Evolutionary conservation across 306 rosid genomes (phyloP).

Genomic region (Comarum palustre): DNA sequence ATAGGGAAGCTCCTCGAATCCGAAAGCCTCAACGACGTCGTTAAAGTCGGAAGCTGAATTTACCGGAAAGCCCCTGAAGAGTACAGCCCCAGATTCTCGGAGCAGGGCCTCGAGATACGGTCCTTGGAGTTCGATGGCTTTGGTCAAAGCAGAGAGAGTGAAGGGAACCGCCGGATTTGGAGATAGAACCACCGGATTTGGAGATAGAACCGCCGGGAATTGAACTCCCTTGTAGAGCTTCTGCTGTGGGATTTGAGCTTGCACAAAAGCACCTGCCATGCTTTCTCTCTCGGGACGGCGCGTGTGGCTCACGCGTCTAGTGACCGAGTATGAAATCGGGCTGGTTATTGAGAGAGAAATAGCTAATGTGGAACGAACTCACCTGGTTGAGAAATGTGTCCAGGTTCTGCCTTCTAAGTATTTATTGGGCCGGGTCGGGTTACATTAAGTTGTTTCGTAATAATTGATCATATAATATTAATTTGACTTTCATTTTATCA

Average conservation of each 20-base stretch:
- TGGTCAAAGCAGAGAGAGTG: conserved; percentile 28
- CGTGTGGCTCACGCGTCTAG: neutral
- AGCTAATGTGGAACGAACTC: neutral
- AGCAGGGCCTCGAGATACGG: conserved; percentile 46
- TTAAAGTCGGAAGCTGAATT: conserved; percentile 65
- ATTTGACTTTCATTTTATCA: too few relatives aligned
- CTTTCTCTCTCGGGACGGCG: neutral
- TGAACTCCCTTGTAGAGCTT: conserved; percentile 47
- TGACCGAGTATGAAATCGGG: neutral
- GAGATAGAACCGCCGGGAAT: too few relatives aligned
- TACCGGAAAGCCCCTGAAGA: conserved; percentile 56
- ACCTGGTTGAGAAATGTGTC: neutral
- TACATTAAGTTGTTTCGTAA: too few relatives aligned
- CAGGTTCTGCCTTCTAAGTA: neutral
- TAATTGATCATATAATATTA: too few relatives aligned
- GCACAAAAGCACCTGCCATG: conserved; percentile 30
- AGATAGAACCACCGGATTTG: conserved; percentile 34
- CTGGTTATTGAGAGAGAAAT: too few relatives aligned
- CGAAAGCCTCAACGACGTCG: conserved; percentile 72
- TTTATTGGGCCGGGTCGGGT: neutral
- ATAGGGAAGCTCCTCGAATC: conserved; percentile 77
- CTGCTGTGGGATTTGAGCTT: conserved; percentile 53
- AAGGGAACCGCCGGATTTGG: conserved; percentile 21
- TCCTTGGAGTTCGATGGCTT: conserved; percentile 45
- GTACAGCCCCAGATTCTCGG: conserved; percentile 60